Conservation (phyloP, 768 basidiomycete species). For the Trametes maxima region DNA sequence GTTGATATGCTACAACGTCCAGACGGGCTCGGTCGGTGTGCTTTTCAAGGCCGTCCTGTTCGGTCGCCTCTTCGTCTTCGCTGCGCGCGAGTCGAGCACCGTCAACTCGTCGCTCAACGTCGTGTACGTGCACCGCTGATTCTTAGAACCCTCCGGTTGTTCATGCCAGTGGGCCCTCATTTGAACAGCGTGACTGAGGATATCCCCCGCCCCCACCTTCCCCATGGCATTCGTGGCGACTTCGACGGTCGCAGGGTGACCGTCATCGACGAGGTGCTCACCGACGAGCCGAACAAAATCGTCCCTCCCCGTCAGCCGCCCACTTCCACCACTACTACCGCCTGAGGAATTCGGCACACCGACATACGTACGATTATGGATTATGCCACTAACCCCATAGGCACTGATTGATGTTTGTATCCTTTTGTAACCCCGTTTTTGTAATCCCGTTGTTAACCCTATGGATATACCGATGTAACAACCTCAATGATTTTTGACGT, state of each 20-base stretch:
- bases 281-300: constrained; percentile 14
- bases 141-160: not conserved
- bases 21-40: constrained; percentile 32
- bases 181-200: constrained; percentile 17
- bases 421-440: too few relatives aligned
- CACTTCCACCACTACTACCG: not conserved
- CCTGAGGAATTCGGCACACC: not conserved
- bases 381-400: too few relatives aligned
- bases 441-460: too few relatives aligned
- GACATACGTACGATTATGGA: not conserved
- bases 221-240: constrained; percentile 13
- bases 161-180: not conserved
- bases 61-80: constrained; percentile 26
- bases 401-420: too few relatives aligned
- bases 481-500: too few relatives aligned
- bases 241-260: constrained; percentile 23
- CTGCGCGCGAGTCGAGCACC: constrained; percentile 24
- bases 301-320: constrained; percentile 1
- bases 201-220: constrained; percentile 9
- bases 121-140: constrained; percentile 21
- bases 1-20: not conserved
- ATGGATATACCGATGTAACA: too few relatives aligned
- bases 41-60: constrained; percentile 29
- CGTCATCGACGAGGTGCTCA: constrained; percentile 18
- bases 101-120: constrained; percentile 33